Base-by-base conservation (phyloP, 2,329 filamentous ascomycete species). In the Ramichloridium luteum region DNA sequence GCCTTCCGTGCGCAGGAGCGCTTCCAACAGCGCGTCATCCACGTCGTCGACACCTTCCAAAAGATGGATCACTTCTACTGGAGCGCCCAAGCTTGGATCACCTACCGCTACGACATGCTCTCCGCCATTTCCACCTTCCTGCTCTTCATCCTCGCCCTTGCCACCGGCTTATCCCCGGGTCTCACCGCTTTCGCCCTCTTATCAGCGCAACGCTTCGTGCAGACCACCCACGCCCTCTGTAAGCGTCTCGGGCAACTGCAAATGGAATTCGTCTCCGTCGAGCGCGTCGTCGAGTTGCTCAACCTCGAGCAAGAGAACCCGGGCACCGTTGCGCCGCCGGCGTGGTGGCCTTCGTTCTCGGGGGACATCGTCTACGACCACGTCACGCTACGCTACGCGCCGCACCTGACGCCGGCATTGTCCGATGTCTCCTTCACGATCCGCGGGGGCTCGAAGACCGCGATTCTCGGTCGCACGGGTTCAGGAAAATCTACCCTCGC, bases 1-100 rank as follows among this genome's bases (percentile, higher is more conserved):
- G 84, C 86, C 0, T 88, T 92, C 51, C 74, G 70, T 29, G 83
- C 79, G 1, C 78, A 93, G 45, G 61, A 69, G 3, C 75, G 80
- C 31, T 93, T 93, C 49, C 83, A 92, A 49, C 70, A 76, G 39
- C 71, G 77, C 30, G 82, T 92, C 31, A 77, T 94, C 18, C 62
- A 68, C 2, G 84, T 85, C 0, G 84, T 85, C 0, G 85, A 93
- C 49, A 75, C 76, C 12, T 93, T 93, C 51, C 86, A 93, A 54
- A 84, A 84, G 51, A 90, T 93, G 70, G 86, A 94, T 48, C 86
- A 94, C 54, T 93, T 93, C 59, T 93, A 92, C 59, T 93, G 85
- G 62, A 81, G 77, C 36, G 66, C 92, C 26, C 83, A 92, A 43
- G 74, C 75, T 5, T 93, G 85, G 85, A 65, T 93, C 2, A 76